Base-by-base conservation (phyloP, 179 eudicot genomes). In the Carnegiea gigantea region DNA sequence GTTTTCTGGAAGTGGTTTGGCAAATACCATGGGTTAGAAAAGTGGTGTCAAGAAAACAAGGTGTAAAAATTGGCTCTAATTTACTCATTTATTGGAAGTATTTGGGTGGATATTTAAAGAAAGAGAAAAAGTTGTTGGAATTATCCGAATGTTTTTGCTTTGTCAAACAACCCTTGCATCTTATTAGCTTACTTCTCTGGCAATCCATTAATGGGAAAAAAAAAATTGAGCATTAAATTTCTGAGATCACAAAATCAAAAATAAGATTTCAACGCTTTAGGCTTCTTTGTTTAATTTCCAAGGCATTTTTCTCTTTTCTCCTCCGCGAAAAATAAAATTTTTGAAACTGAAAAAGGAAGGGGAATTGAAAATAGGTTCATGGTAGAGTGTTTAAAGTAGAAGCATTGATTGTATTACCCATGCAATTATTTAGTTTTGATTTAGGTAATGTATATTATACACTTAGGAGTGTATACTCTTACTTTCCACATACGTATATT, bases 1-100 rank as follows among this genome's bases (percentile, higher is more conserved):
- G 2, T 62, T 75, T 75, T 60, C 21, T 73, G 10, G 3, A 17
- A 75, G 77, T 46, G 73, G 73, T 79, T 84, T 23, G 20, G 17
- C 10, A 44, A 43, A 81, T 72, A 13, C 79, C 33, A 70, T 84
- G 86, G 82, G 79, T 77, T 51, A 30, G 40, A 77, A 77, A 73
- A 64, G 57, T 57, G n/a, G 78, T 81, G 64, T 81, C 84, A 65
- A 81, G 81, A 30, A 40, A 40, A 40, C 44, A 5, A 40, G 44
- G 6, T 76, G 46, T 84, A 44, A 49, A 57, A 74, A 6, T 21
- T 14, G 15, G 54, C 70, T 12, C 20, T 21, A 76, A 26, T 80
- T 57, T 28, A 80, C 65, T 77, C 48, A 23, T n/a, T 24, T 36
- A 73, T 57, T 76, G 77, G 44, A 68, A 68, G 26, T 67, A 75